A percentile compares a stretch with the other conserved stretches of the same genome.
phyloP scores from a whole-genome alignment of 306 rosid species.

The Vachellia collinsii region DNA sequence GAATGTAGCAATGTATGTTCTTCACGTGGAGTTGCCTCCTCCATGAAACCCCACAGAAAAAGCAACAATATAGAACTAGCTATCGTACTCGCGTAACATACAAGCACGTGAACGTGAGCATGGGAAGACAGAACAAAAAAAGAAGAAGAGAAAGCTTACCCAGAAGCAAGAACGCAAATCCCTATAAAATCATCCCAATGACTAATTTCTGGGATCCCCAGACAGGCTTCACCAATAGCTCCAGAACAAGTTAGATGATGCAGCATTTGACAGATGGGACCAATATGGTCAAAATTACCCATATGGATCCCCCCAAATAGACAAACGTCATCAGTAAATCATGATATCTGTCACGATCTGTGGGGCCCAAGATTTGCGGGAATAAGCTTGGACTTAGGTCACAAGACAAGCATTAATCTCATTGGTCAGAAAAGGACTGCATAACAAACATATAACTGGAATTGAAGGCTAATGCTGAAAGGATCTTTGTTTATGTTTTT shows the following conservation, averaged over 20 bases:
- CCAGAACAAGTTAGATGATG: conserved; percentile 9
- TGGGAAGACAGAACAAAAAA: neutral
- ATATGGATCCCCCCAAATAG: conserved; percentile 23
- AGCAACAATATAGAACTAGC: neutral
- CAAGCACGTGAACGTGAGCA: conserved; percentile 18
- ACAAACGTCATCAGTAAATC: conserved; percentile 30
- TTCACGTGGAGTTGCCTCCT: conserved; percentile 16
- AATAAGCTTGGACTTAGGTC: conserved; percentile 41
- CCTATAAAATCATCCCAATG: conserved; percentile 9
- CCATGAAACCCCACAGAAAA: neutral
- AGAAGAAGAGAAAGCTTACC: neutral
- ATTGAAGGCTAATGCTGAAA: conserved; percentile 46
- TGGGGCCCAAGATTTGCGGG: conserved; percentile 42
- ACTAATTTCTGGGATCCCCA: conserved; percentile 30
- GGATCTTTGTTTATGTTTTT: conserved; percentile 22
- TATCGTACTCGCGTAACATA: conserved; percentile 3
- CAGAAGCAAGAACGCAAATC: neutral
- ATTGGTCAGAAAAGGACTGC: conserved; percentile 41
- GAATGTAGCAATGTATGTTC: neutral
- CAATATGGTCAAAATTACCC: conserved; percentile 40
- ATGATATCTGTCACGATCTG: conserved; percentile 36
- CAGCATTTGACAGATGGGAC: conserved; percentile 21
- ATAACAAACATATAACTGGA: conserved; percentile 37
- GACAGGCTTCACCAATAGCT: neutral
- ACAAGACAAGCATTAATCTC: conserved; percentile 49